Percentiles rank a stretch among this genome's conserved stretches.
Conservation (phyloP, 305 asterid species). For the Solanum hybrid region DNA sequence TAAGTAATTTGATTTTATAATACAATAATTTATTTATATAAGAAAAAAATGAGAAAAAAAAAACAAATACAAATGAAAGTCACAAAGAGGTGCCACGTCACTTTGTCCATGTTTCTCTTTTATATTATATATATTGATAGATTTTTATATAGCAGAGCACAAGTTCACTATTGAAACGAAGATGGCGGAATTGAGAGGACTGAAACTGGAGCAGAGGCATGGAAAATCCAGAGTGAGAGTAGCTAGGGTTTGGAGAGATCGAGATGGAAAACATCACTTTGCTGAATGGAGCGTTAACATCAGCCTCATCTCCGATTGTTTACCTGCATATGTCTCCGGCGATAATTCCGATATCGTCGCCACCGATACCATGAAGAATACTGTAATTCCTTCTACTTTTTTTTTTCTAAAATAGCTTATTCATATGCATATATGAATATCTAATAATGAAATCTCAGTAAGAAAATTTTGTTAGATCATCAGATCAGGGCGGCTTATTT, state of each 20-base stretch:
- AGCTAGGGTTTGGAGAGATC: constrained; percentile 65
- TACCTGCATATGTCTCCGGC: constrained; percentile 53
- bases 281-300: constrained; percentile 79
- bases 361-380: constrained; percentile 92
- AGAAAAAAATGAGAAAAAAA: too few species aligned
- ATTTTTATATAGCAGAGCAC: background rate
- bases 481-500: background rate
- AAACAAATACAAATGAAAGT: too few species aligned
- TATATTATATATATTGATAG: too few species aligned
- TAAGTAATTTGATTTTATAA: too few species aligned
- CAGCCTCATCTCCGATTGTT: constrained; percentile 82
- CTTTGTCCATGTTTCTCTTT: too few species aligned
- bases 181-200: constrained; percentile 16
- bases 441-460: background rate
- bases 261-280: constrained; percentile 55
- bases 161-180: background rate
- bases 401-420: background rate
- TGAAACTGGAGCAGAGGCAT: constrained; percentile 72
- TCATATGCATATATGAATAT: background rate
- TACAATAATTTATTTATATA: too few species aligned
- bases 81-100: too few species aligned
- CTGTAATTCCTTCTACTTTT: constrained; percentile 20
- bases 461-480: background rate
- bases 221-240: constrained; percentile 88
- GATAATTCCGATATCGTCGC: constrained; percentile 79